phyloP scores from a whole-genome alignment of 2,329 filamentous ascomycete species.

The Trematosphaeria pertusa region DNA sequence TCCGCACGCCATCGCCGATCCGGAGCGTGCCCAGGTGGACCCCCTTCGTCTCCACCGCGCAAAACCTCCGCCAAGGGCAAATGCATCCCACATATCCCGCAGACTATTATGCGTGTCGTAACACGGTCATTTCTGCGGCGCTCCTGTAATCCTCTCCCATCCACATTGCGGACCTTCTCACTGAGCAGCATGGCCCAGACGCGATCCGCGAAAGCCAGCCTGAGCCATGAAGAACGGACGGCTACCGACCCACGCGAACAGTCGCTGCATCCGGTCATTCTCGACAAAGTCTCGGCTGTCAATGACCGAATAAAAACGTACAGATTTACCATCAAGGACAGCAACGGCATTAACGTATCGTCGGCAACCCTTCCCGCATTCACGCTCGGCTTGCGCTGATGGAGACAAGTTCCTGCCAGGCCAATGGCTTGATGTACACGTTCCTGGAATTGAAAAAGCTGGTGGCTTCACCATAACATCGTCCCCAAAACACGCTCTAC shows the following conservation, averaged over 20 bases:
- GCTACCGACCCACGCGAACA: conserved; percentile 74
- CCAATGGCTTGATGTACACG: conserved; percentile 87
- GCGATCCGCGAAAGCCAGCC: conserved; percentile 38
- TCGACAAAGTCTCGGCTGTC: conserved; percentile 68
- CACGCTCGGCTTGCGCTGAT: conserved; percentile 37
- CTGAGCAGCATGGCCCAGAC: conserved; percentile 40
- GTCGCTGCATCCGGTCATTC: conserved; percentile 67
- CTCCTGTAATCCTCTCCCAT: conserved; percentile 19
- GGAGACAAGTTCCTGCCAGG: conserved; percentile 73
- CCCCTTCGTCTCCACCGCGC: conserved; percentile 1
- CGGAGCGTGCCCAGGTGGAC: not conserved
- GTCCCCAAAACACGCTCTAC: conserved; percentile 63
- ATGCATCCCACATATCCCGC: no score
- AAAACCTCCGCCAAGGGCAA: conserved; percentile 10
- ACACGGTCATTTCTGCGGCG: conserved; percentile 6
- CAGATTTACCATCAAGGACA: conserved; percentile 64
- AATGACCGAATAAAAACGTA: conserved; percentile 74
- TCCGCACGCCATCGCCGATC: no score
- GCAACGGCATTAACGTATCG: conserved; percentile 58
- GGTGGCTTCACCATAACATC: conserved; percentile 92
- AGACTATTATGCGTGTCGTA: conserved; percentile 12
- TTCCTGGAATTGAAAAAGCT: conserved; percentile 71
- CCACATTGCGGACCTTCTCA: conserved; percentile 22
- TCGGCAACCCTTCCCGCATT: conserved; percentile 27
- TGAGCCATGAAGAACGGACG: conserved; percentile 73